Conservation (phyloP, 78 protist genomes). For the Pelomyxa schiedti region DNA sequence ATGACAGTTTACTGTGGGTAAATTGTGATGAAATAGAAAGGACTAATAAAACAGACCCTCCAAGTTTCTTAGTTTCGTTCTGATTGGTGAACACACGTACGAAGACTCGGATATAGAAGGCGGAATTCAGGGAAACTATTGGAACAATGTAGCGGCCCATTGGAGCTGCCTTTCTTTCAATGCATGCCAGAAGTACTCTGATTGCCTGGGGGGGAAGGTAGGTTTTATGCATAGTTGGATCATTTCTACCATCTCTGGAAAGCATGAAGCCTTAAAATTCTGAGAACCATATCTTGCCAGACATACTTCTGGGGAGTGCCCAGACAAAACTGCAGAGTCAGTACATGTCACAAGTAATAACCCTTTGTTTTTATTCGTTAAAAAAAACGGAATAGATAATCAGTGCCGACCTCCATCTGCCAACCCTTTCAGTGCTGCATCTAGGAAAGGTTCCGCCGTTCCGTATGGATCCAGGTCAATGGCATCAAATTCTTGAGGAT, state of each 20-base stretch:
- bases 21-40: not conserved
- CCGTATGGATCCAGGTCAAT: slow-evolving; percentile 99
- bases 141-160: slow-evolving; percentile 74
- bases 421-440: slow-evolving; percentile 83
- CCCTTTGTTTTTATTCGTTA: slow-evolving; percentile 27
- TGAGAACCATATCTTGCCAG: slow-evolving; percentile 78
- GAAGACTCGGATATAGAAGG: slow-evolving; percentile 94
- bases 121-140: slow-evolving; percentile 69
- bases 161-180: slow-evolving; percentile 60
- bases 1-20: not conserved
- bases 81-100: slow-evolving; percentile 50
- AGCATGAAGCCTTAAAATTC: not conserved
- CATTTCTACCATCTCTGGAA: not conserved
- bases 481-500: slow-evolving; percentile 73
- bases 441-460: slow-evolving; percentile 87
- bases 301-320: slow-evolving; percentile 75
- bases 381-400: not conserved
- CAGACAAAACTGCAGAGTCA: slow-evolving; percentile 88
- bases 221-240: not conserved
- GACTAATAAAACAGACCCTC: not conserved
- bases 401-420: slow-evolving; percentile 51
- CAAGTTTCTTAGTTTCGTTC: not conserved
- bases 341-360: slow-evolving; percentile 92
- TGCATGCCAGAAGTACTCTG: slow-evolving; percentile 61
- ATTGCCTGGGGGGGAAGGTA: slow-evolving; percentile 32